Evolutionary conservation across 305 asterid species (phyloP).

Genomic region (Plantago coronopus): DNA sequence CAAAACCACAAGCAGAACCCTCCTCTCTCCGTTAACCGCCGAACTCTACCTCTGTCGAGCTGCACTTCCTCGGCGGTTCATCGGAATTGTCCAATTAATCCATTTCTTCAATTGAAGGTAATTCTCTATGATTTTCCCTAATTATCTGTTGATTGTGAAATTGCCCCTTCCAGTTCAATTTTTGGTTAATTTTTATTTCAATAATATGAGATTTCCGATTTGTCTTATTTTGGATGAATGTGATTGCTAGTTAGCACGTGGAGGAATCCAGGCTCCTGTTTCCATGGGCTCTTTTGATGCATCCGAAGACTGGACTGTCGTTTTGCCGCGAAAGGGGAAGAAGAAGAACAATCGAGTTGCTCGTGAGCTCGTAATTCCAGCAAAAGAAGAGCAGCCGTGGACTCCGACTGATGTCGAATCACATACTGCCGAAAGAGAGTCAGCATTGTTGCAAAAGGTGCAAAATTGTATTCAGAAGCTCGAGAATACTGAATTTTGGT

Average conservation of each 20-base stretch:
- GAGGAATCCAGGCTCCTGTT: constrained; percentile 12
- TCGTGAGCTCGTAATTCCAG: constrained; percentile 24
- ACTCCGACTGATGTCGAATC: constrained; percentile 45
- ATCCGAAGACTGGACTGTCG: constrained; percentile 68
- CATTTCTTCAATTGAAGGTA: too few relatives aligned
- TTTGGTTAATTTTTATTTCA: background rate
- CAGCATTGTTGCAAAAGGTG: constrained; percentile 53
- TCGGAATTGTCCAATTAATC: too few relatives aligned
- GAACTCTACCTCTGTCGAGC: too few relatives aligned
- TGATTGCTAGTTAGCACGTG: background rate
- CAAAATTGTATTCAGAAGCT: constrained; percentile 40
- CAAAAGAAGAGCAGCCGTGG: constrained; percentile 48
- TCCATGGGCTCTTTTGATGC: constrained; percentile 41
- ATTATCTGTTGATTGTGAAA: too few relatives aligned
- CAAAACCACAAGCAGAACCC: too few relatives aligned
- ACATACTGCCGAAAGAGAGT: constrained; percentile 46
- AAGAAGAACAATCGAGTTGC: constrained; percentile 36
- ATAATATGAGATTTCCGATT: background rate
- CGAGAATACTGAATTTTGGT: constrained; percentile 43
- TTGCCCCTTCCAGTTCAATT: too few relatives aligned
- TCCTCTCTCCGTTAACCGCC: too few relatives aligned
- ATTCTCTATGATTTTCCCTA: too few relatives aligned
- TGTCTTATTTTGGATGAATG: constrained; percentile 2
- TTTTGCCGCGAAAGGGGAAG: constrained; percentile 64
- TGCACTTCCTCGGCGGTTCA: too few relatives aligned